These are phyloP conservation scores for Colletotrichum somersetense DNA, from an alignment of 2,329 filamentous ascomycete genomes.

Conservation along the genomic window DNA sequence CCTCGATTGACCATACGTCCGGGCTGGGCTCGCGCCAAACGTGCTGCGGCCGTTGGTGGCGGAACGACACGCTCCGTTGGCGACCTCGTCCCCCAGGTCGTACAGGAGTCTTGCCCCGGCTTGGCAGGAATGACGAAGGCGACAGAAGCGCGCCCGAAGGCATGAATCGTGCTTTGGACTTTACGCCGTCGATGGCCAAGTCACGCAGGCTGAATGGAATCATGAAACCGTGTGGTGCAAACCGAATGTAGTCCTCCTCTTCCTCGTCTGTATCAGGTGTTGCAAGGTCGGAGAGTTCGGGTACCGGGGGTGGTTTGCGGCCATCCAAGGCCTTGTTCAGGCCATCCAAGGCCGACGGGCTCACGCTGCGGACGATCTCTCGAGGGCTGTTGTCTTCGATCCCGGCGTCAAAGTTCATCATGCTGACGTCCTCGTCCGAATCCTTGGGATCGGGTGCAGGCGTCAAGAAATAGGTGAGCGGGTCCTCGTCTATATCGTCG, in stretches of 20 bases:
- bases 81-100: conserved; percentile 48
- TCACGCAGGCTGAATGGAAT: conserved; percentile 59
- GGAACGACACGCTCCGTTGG: conserved; percentile 48
- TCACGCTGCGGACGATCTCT: conserved; percentile 66
- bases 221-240: conserved; percentile 55
- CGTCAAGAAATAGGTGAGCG: conserved; percentile 69
- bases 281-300: conserved; percentile 58
- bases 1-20: conserved; percentile 71
- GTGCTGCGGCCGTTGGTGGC: conserved; percentile 57
- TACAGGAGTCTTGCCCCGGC: conserved; percentile 44
- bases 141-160: conserved; percentile 51
- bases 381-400: conserved; percentile 65
- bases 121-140: conserved; percentile 48
- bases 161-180: conserved; percentile 45
- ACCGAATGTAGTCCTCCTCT: conserved; percentile 65
- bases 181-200: conserved; percentile 54
- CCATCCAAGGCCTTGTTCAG: conserved; percentile 57
- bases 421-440: conserved; percentile 56
- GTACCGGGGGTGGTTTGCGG: conserved; percentile 51
- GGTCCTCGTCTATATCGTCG: conserved; percentile 65
- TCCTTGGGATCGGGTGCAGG: conserved; percentile 59
- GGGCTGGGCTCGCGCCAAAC: conserved; percentile 71
- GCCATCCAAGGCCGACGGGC: conserved; percentile 67
- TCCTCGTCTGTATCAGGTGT: conserved; percentile 59
- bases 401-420: conserved; percentile 68